Conservation (phyloP, 352 stramenopile genomes). For the Globisporangium solare region DNA sequence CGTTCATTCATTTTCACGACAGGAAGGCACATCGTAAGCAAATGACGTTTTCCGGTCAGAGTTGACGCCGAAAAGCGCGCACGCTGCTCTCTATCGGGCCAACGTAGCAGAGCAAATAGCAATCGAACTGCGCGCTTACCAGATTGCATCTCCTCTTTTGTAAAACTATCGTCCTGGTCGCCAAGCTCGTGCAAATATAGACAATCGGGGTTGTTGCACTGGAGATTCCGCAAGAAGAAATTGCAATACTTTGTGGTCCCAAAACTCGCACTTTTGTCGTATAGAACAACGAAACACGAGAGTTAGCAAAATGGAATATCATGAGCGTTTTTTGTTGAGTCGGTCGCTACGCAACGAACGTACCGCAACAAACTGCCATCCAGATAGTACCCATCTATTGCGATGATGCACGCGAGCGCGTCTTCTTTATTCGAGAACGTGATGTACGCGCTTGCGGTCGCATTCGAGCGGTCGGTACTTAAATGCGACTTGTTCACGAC, state of each 20-base stretch:
- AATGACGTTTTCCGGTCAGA: neutral
- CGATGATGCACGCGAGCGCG: constrained; percentile 87
- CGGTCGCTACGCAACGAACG: constrained; percentile 8
- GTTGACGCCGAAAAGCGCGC: too few relatives aligned
- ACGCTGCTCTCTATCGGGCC: too few relatives aligned
- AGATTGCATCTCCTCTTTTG: constrained; percentile 92
- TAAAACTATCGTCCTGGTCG: constrained; percentile 92
- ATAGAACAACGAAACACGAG: neutral
- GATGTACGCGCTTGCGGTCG: constrained; percentile 90
- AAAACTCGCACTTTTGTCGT: constrained; percentile 83
- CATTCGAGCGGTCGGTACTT: constrained; percentile 60
- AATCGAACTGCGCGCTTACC: constrained; percentile 20
- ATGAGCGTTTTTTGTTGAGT: too few relatives aligned
- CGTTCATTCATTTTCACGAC: neutral
- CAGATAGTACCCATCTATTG: constrained; percentile 88
- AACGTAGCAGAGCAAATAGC: too few relatives aligned
- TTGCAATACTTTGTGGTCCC: constrained; percentile 97
- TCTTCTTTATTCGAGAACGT: constrained; percentile 91
- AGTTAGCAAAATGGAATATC: neutral
- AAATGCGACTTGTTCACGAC: constrained; percentile 88
- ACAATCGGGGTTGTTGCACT: constrained; percentile 93
- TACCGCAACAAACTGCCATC: constrained; percentile 75
- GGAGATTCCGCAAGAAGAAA: constrained; percentile 88
- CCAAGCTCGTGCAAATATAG: constrained; percentile 93
- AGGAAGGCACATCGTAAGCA: constrained; percentile 5